Evolutionary conservation across 1,284 basidiomycete genomes (phyloP).

Genomic region (Stereum hirsutum): DNA sequence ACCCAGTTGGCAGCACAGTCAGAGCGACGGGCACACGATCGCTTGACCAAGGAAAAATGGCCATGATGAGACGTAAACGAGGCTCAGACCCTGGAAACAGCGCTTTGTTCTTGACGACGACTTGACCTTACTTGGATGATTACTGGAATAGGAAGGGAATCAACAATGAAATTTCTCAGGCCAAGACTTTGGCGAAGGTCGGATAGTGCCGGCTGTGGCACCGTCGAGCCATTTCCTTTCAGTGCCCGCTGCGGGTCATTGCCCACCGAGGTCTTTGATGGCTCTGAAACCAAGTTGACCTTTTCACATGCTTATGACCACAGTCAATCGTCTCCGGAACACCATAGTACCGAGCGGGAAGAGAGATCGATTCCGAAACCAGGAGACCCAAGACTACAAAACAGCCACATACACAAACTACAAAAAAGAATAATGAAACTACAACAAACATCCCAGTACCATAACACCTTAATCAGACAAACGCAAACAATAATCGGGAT

Average conservation of each 20-base stretch:
- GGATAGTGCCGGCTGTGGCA: background rate
- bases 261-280: too few species aligned
- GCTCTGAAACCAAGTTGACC: too few species aligned
- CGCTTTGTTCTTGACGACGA: background rate
- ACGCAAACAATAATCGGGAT: background rate
- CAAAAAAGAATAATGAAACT: too few species aligned
- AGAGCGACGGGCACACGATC: too few species aligned
- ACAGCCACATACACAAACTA: too few species aligned
- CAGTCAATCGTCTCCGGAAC: background rate
- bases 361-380: background rate
- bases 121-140: too few species aligned
- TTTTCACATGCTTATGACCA: background rate
- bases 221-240: background rate
- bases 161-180: background rate
- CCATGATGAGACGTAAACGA: background rate
- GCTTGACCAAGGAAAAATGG: background rate
- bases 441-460: background rate
- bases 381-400: background rate
- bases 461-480: background rate
- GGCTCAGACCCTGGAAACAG: background rate
- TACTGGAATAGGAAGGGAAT: too few species aligned
- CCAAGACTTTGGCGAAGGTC: background rate
- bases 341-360: background rate
- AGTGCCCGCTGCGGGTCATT: background rate
- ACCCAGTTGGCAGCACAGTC: too few species aligned